phyloP scores from a whole-genome alignment of 192 early-diverging fungal species.

The Chytriomyces hyalinus region DNA sequence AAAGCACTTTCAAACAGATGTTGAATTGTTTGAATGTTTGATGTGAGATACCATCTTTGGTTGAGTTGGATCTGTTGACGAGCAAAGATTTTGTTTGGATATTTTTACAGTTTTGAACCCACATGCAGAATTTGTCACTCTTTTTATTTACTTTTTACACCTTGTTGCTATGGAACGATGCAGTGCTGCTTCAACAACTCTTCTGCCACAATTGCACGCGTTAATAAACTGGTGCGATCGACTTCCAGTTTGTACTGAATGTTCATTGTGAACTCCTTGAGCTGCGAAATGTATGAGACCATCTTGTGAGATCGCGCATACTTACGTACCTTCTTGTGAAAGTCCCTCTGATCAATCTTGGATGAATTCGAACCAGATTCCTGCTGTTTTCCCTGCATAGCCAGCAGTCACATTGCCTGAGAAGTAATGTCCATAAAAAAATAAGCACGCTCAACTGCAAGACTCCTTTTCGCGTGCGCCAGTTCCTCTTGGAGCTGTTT shows the following conservation, averaged over 20 bases:
- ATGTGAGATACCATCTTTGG: too few species aligned
- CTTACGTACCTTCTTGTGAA: background rate
- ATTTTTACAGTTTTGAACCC: too few species aligned
- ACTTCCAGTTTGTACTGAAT: conserved; percentile 26
- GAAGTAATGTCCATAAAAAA: too few species aligned
- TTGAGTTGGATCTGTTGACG: background rate
- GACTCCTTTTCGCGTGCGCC: background rate
- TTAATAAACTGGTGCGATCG: conserved; percentile 19
- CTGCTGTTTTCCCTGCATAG: too few species aligned
- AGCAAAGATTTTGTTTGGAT: background rate
- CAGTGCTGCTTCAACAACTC: conserved; percentile 18
- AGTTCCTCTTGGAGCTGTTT: conserved; percentile 26
- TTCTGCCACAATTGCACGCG: conserved; percentile 23
- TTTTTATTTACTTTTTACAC: background rate
- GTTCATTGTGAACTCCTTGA: conserved; percentile 32
- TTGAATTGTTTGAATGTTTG: too few species aligned
- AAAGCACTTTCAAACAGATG: too few species aligned
- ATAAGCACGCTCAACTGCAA: too few species aligned
- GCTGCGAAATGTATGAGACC: background rate
- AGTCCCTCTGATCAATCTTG: background rate
- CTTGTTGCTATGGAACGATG: background rate
- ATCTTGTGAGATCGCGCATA: background rate
- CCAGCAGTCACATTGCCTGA: too few species aligned
- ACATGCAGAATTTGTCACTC: too few species aligned
- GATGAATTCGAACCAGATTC: too few species aligned